Base-by-base conservation (phyloP, 23 red algal species). In the Gracilaria gracilis region DNA sequence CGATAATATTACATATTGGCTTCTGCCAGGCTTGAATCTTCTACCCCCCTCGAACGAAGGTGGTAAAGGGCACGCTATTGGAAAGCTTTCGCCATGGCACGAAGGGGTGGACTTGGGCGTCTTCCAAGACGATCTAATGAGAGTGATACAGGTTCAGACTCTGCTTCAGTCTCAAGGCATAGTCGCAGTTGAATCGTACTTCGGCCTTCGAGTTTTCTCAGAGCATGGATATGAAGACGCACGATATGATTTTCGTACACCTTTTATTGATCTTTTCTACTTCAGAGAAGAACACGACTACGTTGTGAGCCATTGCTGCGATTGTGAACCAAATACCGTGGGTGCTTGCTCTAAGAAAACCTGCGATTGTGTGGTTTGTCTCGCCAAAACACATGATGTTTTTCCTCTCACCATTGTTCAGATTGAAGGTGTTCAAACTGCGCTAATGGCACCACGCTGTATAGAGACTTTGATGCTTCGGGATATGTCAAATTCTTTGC, bases 111-210 rank as follows among this genome's bases (percentile, higher is more conserved):
- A 93, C 82, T 27, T 93, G 32, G 90, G 67, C 32, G 46, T 85
- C 5, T 67, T 67, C 55, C 81, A 85, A 58, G 36, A 33, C 16
- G 59, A 93, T 72, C n/a, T 93, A 19, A 75, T 80, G 81, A 35
- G 28, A 12, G 81, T 93, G 23, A 76, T 93, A 11, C 39, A 78
- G 39, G 71, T 55, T 19, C 81, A 85, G 47, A 85, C 81, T 9
- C 9, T 46, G 19, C 73, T 93, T 0, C 81, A 85, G 36, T 19
- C 67, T 29, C 54, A 36, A 12, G 90, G 90, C 1, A 79, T 93
- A 48, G 46, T 86, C 23, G 69, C 83, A 19, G 81, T 93, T 34
- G 90, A 93, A 66, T 86, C 90, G 11, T 80, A 93, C 69, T 90
- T 90, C 34, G 87, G 87, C 14, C 76, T 90, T 7, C 72, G 87